phyloP scores from a whole-genome alignment of 257 asterid species.

The Nicotiana benthamiana region DNA sequence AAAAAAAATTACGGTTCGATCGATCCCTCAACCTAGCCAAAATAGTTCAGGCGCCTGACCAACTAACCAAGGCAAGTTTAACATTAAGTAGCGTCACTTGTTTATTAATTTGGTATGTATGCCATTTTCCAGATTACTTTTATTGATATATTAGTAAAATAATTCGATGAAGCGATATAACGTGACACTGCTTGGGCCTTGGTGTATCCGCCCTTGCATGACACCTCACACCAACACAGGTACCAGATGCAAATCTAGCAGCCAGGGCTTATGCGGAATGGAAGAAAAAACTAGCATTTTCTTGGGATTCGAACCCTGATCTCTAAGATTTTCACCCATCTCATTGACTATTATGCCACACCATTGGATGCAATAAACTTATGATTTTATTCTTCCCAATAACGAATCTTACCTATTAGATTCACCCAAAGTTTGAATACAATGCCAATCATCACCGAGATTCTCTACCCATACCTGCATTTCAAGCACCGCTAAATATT shows the following conservation, averaged over 20 bases:
- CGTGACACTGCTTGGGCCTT: no score
- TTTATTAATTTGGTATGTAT: no score
- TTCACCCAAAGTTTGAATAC: conserved; percentile 70
- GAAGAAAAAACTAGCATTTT: background rate
- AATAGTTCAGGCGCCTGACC: no score
- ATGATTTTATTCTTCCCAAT: background rate
- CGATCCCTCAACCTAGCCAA: no score
- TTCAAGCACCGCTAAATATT: background rate
- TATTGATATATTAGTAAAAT: no score
- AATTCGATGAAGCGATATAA: no score
- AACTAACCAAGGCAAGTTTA: no score
- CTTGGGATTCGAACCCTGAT: background rate
- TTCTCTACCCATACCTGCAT: conserved; percentile 80
- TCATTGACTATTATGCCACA: background rate
- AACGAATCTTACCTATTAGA: conserved; percentile 38
- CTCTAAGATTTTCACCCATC: background rate
- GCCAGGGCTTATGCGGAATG: background rate
- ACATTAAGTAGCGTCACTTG: no score
- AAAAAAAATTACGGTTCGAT: no score
- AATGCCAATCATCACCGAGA: conserved; percentile 72
- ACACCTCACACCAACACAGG: background rate
- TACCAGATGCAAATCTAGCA: background rate
- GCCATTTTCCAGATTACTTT: no score
- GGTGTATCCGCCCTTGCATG: no score
- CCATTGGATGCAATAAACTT: background rate